Base-by-base conservation (phyloP, 1,284 basidiomycete species). In the Ganoderma boninense region DNA sequence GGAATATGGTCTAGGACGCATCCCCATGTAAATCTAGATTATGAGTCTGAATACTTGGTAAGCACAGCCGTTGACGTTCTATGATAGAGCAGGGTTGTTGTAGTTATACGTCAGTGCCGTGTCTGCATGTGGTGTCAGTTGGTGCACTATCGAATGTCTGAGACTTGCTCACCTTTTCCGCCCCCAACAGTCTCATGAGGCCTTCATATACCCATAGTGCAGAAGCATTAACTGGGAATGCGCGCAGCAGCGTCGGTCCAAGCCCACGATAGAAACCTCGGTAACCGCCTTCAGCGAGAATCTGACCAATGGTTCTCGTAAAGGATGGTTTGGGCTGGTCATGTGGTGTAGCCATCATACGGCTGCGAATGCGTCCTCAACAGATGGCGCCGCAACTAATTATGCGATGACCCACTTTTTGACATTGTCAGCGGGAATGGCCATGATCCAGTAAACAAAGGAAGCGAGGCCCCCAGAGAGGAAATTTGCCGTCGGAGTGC, bases 351-450 rank as follows among this genome's bases (percentile, higher is more conserved):
- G 87, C 84, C 86, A 94, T 89, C 84, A 90, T 90, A 52, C 88
- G 89, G 77, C 89, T 90, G 65, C 7, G 32, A 7, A 18, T n/a
- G 29, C n/a, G 6, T 23, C 16, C 59, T 57, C 35, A 66, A 57
- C 14, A 44, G 23, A 43, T 6, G 32, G 2, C 29, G 14, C 7
- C 13, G 40, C 23, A n/a, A 20, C 29, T 57, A 61, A 0, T 59
- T 52, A 32, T 8, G 14, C 11, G 5, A 35, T 5, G n/a, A 62
- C 83, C 73, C 76, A 92, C 92, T 92, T 93, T 81, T 95, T 95
- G 71, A 94, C 83, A 75, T 92, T 92, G 79, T 95, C 94, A 38
- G 90, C 88, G 0, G 93, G 92, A 62, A 94, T 93, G 23, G 88
- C 92, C 81, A 90, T 88, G 23, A 87, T 81, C 90, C 90, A 92